Conservation (phyloP, 345 rosid species). For the Eucalyptus dawsonii region DNA sequence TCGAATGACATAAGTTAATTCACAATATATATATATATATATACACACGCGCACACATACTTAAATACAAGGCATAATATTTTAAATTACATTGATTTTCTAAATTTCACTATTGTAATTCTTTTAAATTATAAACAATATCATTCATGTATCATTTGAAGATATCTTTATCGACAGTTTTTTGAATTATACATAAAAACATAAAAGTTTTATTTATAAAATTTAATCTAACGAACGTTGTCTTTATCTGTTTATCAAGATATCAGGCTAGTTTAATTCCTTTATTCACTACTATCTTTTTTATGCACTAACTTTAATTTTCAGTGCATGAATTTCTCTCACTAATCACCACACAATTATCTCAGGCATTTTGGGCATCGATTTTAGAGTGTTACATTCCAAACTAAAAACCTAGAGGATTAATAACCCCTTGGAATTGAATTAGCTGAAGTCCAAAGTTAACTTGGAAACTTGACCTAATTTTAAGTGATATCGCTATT, state of each 20-base stretch:
- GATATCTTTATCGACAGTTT: background rate
- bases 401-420: background rate
- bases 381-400: no score
- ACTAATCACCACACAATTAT: background rate
- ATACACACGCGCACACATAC: no score
- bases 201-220: background rate
- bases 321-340: background rate
- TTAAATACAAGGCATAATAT: background rate
- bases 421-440: no score
- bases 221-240: fast-evolving
- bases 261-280: background rate
- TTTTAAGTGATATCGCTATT: no score
- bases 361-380: background rate
- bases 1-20: background rate
- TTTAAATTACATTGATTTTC: background rate
- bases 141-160: background rate
- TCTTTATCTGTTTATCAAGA: background rate
- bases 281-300: background rate
- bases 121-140: background rate
- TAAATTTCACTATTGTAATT: background rate
- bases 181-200: background rate
- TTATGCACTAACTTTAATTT: background rate
- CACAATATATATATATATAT: no score
- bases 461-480: no score
- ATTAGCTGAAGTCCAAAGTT: no score